A percentile compares a stretch with the other conserved stretches of the same genome.
These are phyloP conservation scores for Phyllosticta citriasiana DNA, from an alignment of 2,329 filamentous ascomycete genomes.

Conservation along the genomic window DNA sequence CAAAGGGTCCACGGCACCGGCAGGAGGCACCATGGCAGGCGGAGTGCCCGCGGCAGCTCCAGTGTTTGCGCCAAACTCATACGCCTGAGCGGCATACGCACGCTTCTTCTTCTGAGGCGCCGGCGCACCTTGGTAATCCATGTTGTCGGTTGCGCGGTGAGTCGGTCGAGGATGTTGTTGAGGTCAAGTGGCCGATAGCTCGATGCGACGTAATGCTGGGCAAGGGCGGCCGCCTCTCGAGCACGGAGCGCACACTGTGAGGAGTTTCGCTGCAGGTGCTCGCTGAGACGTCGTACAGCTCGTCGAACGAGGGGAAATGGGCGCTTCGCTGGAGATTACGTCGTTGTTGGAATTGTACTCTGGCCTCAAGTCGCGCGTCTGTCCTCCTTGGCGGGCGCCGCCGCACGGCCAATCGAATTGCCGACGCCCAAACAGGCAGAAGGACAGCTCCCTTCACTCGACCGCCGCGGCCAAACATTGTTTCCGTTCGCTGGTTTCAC, in stretches of 20 bases:
- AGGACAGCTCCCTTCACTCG: not conserved
- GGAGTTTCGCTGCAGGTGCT: not conserved
- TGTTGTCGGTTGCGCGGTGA: not conserved
- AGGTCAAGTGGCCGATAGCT: conserved; percentile 10
- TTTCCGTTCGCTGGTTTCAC: not conserved
- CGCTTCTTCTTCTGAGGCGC: conserved; percentile 71
- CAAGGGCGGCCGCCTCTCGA: not conserved
- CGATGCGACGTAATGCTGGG: conserved; percentile 11
- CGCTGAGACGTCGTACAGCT: not conserved
- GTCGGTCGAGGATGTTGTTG: conserved; percentile 1
- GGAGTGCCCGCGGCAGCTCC: conserved; percentile 35
- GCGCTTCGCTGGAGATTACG: not conserved
- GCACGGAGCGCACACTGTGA: not conserved
- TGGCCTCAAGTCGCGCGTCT: not conserved
- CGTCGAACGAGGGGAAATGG: not conserved
- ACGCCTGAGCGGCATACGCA: conserved; percentile 88
- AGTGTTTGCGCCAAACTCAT: conserved; percentile 83
- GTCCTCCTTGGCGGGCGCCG: conserved; percentile 6
- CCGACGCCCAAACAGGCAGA: conserved; percentile 1
- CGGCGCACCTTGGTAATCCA: conserved; percentile 9
- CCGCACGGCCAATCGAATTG: not conserved
- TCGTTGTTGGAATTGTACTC: not conserved
- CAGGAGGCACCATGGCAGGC: conserved; percentile 36
- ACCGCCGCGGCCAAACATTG: not conserved
- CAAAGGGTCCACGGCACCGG: conserved; percentile 52